Conservation (phyloP, 2,329 filamentous ascomycete species). For the Penicillium sclerotigenum region DNA sequence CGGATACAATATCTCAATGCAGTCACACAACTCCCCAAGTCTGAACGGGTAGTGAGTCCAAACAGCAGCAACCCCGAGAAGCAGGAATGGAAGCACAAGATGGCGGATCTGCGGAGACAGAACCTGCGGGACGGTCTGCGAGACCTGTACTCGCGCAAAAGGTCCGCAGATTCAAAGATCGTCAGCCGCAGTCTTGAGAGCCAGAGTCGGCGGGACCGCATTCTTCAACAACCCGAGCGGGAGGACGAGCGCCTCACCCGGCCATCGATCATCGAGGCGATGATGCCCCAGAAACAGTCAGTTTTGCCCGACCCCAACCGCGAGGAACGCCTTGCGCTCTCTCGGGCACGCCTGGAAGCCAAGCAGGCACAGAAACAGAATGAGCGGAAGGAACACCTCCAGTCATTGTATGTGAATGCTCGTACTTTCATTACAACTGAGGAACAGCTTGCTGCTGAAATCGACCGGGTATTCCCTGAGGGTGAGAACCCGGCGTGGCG, state of each 20-base stretch:
- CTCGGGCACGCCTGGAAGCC: slow-evolving; percentile 39
- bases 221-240: slow-evolving; percentile 63
- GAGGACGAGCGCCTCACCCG: slow-evolving; percentile 75
- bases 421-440: slow-evolving; percentile 82
- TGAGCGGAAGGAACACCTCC: slow-evolving; percentile 66
- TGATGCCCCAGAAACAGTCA: slow-evolving; percentile 48
- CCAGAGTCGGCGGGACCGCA: slow-evolving; percentile 49
- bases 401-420: slow-evolving; percentile 87
- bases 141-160: slow-evolving; percentile 66
- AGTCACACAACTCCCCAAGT: slow-evolving; percentile 55
- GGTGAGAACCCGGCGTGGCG: slow-evolving; percentile 47
- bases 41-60: slow-evolving; percentile 30
- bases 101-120: slow-evolving; percentile 68
- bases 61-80: slow-evolving; percentile 48
- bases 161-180: slow-evolving; percentile 39
- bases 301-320: slow-evolving; percentile 62
- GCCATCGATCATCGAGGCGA: slow-evolving; percentile 59
- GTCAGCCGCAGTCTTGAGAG: slow-evolving; percentile 46
- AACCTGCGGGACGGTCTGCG: slow-evolving; percentile 70
- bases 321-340: slow-evolving; percentile 52
- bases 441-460: slow-evolving; percentile 66
- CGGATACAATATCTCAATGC: slow-evolving; percentile 58
- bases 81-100: slow-evolving; percentile 64
- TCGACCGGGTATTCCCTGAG: slow-evolving; percentile 73
- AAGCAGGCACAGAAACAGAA: slow-evolving; percentile 54